Conservation (phyloP, 495 filamentous ascomycete species). For the Penicillium paradoxum region DNA sequence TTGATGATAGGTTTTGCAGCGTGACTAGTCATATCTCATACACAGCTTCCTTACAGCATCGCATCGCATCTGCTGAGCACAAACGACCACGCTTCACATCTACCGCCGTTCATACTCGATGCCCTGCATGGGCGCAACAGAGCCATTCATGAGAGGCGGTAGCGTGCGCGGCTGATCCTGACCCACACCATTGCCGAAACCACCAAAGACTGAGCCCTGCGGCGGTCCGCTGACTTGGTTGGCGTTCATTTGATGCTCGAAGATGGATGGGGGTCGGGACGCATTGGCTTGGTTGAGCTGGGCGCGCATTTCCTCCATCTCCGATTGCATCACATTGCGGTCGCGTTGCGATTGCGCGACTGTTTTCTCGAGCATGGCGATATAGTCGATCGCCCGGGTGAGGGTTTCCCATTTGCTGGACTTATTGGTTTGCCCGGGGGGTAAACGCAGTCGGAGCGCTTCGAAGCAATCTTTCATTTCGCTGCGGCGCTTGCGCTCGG, state of each 20-base stretch:
- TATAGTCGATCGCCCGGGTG: slow-evolving; percentile 53
- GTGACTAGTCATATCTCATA: slow-evolving; percentile 30
- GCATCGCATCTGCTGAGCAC: background rate
- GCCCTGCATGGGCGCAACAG: slow-evolving; percentile 52
- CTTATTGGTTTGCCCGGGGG: slow-evolving; percentile 82
- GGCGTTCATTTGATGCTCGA: slow-evolving; percentile 37
- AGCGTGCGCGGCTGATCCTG: slow-evolving; percentile 48
- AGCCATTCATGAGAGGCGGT: slow-evolving; percentile 49
- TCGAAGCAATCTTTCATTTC: slow-evolving; percentile 99
- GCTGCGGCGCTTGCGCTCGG: slow-evolving; percentile 89
- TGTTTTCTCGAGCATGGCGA: slow-evolving; percentile 34
- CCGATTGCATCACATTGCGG: slow-evolving; percentile 50
- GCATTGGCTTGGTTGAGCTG: slow-evolving; percentile 48
- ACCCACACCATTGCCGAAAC: slow-evolving; percentile 31
- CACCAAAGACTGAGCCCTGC: slow-evolving; percentile 30
- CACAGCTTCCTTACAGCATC: background rate
- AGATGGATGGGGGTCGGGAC: slow-evolving; percentile 35
- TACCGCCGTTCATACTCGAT: slow-evolving; percentile 52
- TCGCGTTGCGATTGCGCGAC: slow-evolving; percentile 29
- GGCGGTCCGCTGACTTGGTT: slow-evolving; percentile 36
- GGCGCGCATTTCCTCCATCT: slow-evolving; percentile 44
- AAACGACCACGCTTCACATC: background rate
- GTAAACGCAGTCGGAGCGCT: slow-evolving; percentile 71
- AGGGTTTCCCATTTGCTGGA: slow-evolving; percentile 99
- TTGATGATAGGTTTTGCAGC: slow-evolving; percentile 18